Evolutionary conservation across 2,329 filamentous ascomycete species (phyloP).

Genomic region (Penicillium sclerotiorum): DNA sequence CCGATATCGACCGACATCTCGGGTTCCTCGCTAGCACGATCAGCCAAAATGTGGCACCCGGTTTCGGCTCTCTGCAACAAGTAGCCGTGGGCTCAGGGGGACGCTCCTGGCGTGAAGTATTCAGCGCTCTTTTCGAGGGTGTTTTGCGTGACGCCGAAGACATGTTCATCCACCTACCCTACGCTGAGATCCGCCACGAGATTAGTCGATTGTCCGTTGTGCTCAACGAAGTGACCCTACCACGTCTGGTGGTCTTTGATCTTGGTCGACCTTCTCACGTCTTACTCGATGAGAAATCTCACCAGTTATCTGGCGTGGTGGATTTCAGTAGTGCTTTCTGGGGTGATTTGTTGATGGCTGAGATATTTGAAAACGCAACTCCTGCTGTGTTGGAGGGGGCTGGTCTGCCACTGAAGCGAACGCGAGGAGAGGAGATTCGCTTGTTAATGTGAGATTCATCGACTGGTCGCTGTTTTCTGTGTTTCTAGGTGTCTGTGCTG

Average conservation of each 20-base stretch:
- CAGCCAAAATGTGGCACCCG: constrained; percentile 47
- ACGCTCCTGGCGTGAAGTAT: constrained; percentile 57
- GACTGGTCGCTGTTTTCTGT: neutral
- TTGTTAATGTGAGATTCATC: constrained; percentile 34
- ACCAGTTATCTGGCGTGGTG: constrained; percentile 53
- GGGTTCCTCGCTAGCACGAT: constrained; percentile 45
- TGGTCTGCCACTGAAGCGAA: constrained; percentile 27
- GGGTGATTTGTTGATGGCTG: constrained; percentile 59
- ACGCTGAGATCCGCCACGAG: constrained; percentile 56
- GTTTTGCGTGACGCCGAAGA: constrained; percentile 61
- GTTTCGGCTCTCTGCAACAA: constrained; percentile 55
- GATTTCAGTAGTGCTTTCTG: constrained; percentile 59
- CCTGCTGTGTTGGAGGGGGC: constrained; percentile 41
- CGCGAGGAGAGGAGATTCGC: constrained; percentile 32
- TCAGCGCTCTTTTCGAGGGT: constrained; percentile 55
- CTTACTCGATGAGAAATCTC: constrained; percentile 53
- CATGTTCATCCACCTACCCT: constrained; percentile 60
- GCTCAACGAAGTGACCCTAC: constrained; percentile 55
- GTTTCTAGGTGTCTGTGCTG: neutral
- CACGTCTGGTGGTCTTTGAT: constrained; percentile 55
- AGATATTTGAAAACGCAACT: constrained; percentile 48
- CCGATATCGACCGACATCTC: constrained; percentile 39
- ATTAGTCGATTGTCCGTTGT: constrained; percentile 46
- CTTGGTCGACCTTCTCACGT: constrained; percentile 54
- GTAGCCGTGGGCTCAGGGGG: constrained; percentile 51